Base-by-base conservation (phyloP, 345 rosid species). In the Boechera divaricarpa region DNA sequence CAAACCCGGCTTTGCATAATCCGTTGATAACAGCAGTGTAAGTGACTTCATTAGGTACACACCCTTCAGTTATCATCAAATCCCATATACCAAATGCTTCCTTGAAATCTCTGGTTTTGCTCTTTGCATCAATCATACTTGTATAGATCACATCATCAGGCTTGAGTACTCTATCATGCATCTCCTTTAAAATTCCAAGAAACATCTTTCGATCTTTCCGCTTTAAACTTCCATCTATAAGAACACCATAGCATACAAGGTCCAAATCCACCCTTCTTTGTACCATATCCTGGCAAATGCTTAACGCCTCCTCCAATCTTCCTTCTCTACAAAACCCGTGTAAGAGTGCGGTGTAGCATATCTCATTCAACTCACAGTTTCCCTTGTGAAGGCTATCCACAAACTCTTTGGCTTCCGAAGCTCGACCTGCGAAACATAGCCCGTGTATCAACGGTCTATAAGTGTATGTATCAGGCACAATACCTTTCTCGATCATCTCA, bases 281-380 rank as follows among this genome's bases (percentile, higher is more conserved):
- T 16, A 88, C 77, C 97, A 93, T 93, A 75, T 87, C 95, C 49
- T 74, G 67, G 77, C 88, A 89, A 69, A 86, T 81, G 62, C 68
- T 72, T 68, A 87, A 31, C 4, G 98, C 99, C 12, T 95, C 96
- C 45, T 79, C 71, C 31, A 95, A 53, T 80, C 85, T 85, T 52
- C 99, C 99, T 85, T 86, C 96, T 74, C 86, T 85, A 77, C 97
- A 90, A 75, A 83, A 92, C 49, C 98, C 99, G 29, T 84, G 87
- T 12, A 95, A 77, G 36, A 95, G 88, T 29, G 87, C 87, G 63
- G 97, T 79, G 52, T 88, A 92, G 68, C 99, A 95, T 81, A 92
- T 85, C 82, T 90, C 97, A 75, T 95, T 95, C 75, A 95, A 77
- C 80, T 77, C 83, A 36, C 32, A 62, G 73, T 84, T 82, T 76